Evolutionary conservation across 176 grass and related monocot genomes (phyloP).

Genomic region (sorghum (Sorghum bicolor)): DNA sequence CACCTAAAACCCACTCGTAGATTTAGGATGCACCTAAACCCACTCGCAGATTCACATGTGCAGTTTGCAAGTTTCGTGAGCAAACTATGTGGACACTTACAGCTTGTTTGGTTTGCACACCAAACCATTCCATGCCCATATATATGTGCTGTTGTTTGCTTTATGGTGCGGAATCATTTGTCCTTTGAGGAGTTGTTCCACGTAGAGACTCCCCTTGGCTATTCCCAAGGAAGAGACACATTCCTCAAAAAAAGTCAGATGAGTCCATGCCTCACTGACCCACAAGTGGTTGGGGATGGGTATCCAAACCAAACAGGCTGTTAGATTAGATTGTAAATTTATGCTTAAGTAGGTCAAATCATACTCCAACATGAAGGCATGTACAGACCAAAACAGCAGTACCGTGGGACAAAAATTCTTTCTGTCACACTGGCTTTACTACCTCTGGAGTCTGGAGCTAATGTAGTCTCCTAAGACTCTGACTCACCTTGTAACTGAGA

Average conservation of each 20-base stretch:
- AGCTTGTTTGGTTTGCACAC: not conserved
- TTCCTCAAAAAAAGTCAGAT: not conserved
- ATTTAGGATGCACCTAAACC: not conserved
- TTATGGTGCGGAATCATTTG: not conserved
- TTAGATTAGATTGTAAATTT: not conserved
- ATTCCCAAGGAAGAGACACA: not conserved
- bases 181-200: not conserved
- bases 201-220: not conserved
- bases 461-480: not conserved
- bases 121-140: not conserved
- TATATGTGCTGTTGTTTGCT: not conserved
- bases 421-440: not conserved
- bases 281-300: not conserved
- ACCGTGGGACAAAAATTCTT: not conserved
- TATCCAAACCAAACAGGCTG: not conserved
- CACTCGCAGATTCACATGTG: not conserved
- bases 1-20: not conserved
- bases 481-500: not conserved
- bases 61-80: not conserved
- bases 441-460: not conserved
- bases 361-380: not conserved
- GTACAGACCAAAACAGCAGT: not conserved
- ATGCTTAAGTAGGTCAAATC: not conserved
- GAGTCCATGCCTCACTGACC: not conserved
- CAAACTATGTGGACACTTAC: not conserved